Evolutionary conservation across 129 eudicot species (phyloP).

Genomic region (Silybum marianum): DNA sequence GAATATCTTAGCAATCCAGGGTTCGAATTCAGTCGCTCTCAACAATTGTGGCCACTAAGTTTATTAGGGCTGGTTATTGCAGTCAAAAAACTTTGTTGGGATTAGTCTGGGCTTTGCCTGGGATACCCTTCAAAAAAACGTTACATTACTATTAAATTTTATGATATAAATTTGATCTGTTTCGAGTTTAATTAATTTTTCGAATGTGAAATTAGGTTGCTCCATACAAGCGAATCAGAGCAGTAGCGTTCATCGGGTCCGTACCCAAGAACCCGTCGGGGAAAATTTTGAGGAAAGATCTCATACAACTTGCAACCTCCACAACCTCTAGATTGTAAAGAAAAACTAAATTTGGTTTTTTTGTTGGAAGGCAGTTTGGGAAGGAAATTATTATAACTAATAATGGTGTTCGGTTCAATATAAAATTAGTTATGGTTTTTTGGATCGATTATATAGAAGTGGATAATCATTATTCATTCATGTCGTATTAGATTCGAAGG

Average conservation of each 20-base stretch:
- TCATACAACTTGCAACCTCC: constrained; percentile 74
- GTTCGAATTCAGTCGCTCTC: too few relatives aligned
- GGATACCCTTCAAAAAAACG: too few relatives aligned
- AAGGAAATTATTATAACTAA: background rate
- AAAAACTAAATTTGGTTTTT: background rate
- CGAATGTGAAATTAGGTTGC: constrained; percentile 63
- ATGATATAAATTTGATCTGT: background rate
- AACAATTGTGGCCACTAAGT: too few relatives aligned
- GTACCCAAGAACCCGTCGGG: constrained; percentile 97
- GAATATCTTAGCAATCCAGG: too few relatives aligned
- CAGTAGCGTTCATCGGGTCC: constrained; percentile 78
- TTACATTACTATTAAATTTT: background rate
- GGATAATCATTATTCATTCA: background rate
- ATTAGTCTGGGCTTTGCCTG: too few relatives aligned
- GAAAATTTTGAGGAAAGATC: constrained; percentile 88
- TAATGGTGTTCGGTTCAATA: background rate
- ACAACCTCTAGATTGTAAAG: constrained; percentile 57
- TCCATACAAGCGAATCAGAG: constrained; percentile 84
- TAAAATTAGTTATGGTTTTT: background rate
- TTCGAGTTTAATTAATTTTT: background rate
- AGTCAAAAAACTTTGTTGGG: too few relatives aligned
- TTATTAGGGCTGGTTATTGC: too few relatives aligned
- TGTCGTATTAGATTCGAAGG: background rate
- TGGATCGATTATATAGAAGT: background rate
- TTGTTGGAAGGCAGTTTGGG: background rate